These are phyloP conservation scores for Pelargonium myrrhifolium DNA, from an alignment of 441 rosid species.

Conservation along the genomic window DNA sequence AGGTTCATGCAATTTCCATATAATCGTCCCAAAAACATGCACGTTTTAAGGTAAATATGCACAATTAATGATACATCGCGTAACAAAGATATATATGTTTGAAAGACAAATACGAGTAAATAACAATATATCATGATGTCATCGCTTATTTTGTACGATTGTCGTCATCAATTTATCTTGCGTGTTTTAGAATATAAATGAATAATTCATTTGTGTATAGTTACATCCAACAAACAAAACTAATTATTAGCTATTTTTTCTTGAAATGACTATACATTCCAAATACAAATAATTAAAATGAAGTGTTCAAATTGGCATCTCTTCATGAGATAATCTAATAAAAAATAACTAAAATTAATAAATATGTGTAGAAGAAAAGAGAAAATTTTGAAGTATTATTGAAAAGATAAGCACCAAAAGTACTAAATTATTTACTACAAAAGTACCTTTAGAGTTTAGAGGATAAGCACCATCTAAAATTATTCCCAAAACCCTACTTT, in stretches of 20 bases:
- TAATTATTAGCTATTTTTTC: background rate
- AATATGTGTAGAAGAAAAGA: background rate
- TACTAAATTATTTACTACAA: background rate
- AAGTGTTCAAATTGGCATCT: background rate
- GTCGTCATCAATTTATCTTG: too few species aligned
- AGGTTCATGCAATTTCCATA: too few species aligned
- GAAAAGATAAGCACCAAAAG: background rate
- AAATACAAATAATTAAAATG: background rate
- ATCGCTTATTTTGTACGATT: background rate
- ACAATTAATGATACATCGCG: too few species aligned
- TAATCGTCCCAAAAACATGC: too few species aligned
- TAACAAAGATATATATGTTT: too few species aligned
- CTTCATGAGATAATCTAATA: background rate
- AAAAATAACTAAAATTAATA: background rate
- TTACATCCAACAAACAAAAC: background rate
- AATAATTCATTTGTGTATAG: background rate
- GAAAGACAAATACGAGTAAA: too few species aligned
- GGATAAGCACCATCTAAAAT: background rate
- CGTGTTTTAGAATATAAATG: background rate
- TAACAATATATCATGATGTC: too few species aligned
- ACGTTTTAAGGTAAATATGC: too few species aligned
- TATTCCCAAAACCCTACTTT: background rate
- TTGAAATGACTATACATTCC: background rate
- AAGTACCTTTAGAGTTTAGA: background rate
- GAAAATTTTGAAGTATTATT: background rate